Evolutionary conservation across 176 grass and related monocot genomes (phyloP).

Genomic region (Avena insularis): DNA sequence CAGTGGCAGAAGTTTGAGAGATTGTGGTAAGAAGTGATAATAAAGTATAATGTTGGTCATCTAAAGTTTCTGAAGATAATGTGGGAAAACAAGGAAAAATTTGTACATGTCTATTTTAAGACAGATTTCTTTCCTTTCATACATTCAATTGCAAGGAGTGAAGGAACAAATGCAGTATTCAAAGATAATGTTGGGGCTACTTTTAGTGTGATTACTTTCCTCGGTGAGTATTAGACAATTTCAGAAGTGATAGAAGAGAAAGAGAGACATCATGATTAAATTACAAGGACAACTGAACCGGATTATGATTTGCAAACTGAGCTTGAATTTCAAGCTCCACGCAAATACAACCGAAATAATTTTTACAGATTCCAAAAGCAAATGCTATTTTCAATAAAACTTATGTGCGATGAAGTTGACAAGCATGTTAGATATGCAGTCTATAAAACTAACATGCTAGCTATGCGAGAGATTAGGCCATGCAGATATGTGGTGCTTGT

Average conservation of each 20-base stretch:
- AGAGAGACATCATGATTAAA: rapidly evolving
- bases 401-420: background rate
- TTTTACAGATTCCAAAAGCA: background rate
- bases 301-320: background rate
- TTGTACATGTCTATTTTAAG: background rate
- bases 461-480: rapidly evolving
- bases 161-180: background rate
- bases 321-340: background rate
- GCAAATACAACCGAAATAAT: background rate
- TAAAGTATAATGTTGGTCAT: background rate
- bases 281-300: background rate
- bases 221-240: background rate
- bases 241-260: background rate
- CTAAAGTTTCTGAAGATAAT: background rate
- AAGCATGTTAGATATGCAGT: background rate
- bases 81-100: background rate
- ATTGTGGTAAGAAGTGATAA: background rate
- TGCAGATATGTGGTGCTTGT: background rate
- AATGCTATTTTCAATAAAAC: background rate
- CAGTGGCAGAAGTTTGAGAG: background rate
- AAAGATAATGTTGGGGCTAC: background rate
- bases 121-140: background rate
- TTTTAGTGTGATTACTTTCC: background rate
- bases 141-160: background rate
- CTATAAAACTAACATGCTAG: background rate